phyloP scores from a whole-genome alignment of 2,329 filamentous ascomycete species.

The Cladosporium sphaerospermum region DNA sequence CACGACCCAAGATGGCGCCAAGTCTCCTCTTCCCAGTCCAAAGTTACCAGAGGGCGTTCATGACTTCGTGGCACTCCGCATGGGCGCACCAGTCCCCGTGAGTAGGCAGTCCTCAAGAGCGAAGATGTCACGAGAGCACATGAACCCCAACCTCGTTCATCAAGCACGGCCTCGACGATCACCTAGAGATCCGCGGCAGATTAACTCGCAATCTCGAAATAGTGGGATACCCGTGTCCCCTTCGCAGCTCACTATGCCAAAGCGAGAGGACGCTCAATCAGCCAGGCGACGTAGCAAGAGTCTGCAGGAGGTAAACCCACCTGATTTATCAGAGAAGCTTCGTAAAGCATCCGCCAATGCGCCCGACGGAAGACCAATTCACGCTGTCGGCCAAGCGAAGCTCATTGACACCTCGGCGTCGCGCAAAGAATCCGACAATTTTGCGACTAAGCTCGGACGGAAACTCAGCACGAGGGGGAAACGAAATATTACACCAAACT shows the following conservation, averaged over 20 bases:
- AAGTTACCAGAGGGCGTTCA: constrained; percentile 2
- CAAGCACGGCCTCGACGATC: not conserved
- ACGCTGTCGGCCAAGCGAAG: constrained; percentile 6
- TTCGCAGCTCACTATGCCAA: not conserved
- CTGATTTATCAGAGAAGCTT: constrained; percentile 5
- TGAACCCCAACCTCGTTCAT: constrained; percentile 3
- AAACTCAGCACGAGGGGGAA: constrained; percentile 5
- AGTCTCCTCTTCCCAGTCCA: constrained; percentile 10
- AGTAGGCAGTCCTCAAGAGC: constrained; percentile 9
- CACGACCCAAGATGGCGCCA: constrained; percentile 3
- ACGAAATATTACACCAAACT: not conserved
- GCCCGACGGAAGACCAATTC: constrained; percentile 3
- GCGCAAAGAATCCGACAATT: not conserved
- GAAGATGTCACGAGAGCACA: not conserved
- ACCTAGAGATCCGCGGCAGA: constrained; percentile 2
- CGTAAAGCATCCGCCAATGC: constrained; percentile 4
- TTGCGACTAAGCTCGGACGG: constrained; percentile 2
- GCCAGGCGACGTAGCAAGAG: constrained; percentile 5
- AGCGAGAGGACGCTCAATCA: not conserved
- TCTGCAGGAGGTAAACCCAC: not conserved
- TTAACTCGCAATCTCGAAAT: too few species aligned
- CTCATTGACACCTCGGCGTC: not conserved
- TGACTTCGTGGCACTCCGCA: constrained; percentile 5
- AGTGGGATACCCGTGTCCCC: not conserved
- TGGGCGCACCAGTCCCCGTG: not conserved